Base-by-base conservation (phyloP, 345 rosid genomes). In the Sapria himalayana region DNA sequence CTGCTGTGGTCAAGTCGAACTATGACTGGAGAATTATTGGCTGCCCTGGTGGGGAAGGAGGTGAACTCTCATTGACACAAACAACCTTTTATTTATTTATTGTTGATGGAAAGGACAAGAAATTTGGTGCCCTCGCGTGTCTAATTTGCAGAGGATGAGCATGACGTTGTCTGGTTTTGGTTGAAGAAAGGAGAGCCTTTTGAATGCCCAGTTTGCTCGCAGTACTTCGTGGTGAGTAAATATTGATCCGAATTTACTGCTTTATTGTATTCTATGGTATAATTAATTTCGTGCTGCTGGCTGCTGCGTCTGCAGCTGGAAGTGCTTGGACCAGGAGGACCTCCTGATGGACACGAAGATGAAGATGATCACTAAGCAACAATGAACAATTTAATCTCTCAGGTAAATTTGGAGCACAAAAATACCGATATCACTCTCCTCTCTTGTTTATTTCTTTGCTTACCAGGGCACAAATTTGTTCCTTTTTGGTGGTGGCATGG, bases 121-220 rank as follows among this genome's bases (percentile, higher is more conserved):
- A 13, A 46, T 18, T 46, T n/a, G n/a, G n/a, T n/a, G n/a, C n/a
- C n/a, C n/a, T 22, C 7, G 32, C 29, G 10, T 37, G 32, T 43
- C 23, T 42, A 3, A 25, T 33, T 47, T 50, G 47, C 57, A 89
- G 98, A 82, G 71, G 93, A 79, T 21, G 93, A 82, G 54, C 98
- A 89, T 47, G 94, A 89, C 43, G 91, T 86, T 45, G 91, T 82
- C 25, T 82, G 94, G 94, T 89, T 89, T 70, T 78, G 94, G 98
- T 69, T 82, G 64, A 71, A 74, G 71, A 79, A 82, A 59, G 93
- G 76, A 66, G 71, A 74, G 67, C 67, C 76, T 9, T 58, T 62
- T 39, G 91, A 81, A 45, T 86, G 98, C 53, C 81, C 85, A 1
- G 93, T 78, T 39, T 82, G 94, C 57, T 23, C 78, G 4, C 98